Conservation (phyloP, 2,329 filamentous ascomycete genomes). For the Ascochyta koolunga region DNA sequence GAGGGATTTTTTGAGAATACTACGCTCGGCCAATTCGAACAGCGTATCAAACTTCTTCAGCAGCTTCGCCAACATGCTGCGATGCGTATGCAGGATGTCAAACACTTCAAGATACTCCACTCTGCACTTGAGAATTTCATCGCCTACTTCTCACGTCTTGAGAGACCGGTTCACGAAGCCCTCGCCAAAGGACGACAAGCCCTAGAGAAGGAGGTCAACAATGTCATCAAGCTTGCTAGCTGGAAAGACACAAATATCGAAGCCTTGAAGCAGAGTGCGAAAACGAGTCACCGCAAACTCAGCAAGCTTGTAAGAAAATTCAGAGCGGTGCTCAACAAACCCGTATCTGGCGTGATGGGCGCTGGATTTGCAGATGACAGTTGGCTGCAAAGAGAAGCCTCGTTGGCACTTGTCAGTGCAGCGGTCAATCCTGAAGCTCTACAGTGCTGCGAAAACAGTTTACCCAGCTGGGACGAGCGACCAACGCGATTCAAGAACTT, state of each 20-base stretch:
- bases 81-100: conserved; percentile 62
- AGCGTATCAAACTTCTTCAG: conserved; percentile 72
- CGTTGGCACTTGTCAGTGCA: conserved; percentile 21
- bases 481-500: conserved; percentile 74
- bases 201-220: conserved; percentile 91
- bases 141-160: conserved; percentile 74
- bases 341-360: conserved; percentile 66
- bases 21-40: conserved; percentile 78
- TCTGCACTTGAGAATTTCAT: conserved; percentile 78
- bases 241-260: conserved; percentile 99
- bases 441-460: conserved; percentile 25
- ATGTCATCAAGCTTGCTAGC: conserved; percentile 89
- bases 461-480: conserved; percentile 48
- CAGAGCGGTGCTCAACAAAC: conserved; percentile 75
- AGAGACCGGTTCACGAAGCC: conserved; percentile 66
- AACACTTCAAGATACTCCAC: conserved; percentile 60
- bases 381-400: conserved; percentile 11
- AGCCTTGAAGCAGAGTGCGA: conserved; percentile 85
- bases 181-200: conserved; percentile 71
- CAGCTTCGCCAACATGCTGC: conserved; percentile 68
- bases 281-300: conserved; percentile 87
- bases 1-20: conserved; percentile 80
- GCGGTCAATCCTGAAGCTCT: conserved; percentile 22
- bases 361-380: conserved; percentile 40
- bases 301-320: conserved; percentile 94